A percentile compares a stretch with the other conserved stretches of the same genome.
These are phyloP conservation scores for Amaranthus cruentus DNA, from an alignment of 148 eudicot species.

Conservation along the genomic window DNA sequence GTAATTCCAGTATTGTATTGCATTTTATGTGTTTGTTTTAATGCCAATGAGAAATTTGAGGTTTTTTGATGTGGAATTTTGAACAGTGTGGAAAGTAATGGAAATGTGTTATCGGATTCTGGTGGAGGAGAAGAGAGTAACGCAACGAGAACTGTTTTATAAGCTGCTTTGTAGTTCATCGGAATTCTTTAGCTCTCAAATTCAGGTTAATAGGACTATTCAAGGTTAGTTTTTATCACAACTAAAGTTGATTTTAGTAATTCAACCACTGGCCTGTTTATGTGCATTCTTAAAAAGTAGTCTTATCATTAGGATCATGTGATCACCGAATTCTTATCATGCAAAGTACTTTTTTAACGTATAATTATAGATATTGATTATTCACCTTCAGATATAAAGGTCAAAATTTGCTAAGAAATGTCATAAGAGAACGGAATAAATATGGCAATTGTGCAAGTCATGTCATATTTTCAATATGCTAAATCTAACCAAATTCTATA, in stretches of 20 bases:
- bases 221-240: conserved; percentile 48
- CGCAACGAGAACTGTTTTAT: conserved; percentile 85
- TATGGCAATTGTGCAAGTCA: not conserved
- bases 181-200: conserved; percentile 74
- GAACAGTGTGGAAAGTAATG: conserved; percentile 92
- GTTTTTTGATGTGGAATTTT: not conserved
- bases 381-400: too few species aligned
- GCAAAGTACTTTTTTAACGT: too few species aligned
- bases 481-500: not conserved
- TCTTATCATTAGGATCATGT: too few species aligned
- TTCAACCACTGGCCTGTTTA: too few species aligned
- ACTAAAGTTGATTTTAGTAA: too few species aligned
- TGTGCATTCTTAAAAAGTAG: too few species aligned
- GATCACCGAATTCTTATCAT: too few species aligned
- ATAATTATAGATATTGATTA: too few species aligned
- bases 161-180: conserved; percentile 81
- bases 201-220: conserved; percentile 70
- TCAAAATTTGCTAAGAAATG: not conserved
- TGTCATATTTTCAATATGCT: not conserved
- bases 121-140: conserved; percentile 75
- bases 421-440: not conserved
- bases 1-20: not conserved
- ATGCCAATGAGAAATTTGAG: not conserved
- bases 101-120: conserved; percentile 81
- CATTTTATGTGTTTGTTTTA: conserved; percentile 17